These are phyloP conservation scores for Trapa incisa DNA, from an alignment of 345 rosid genomes.

Conservation along the genomic window DNA sequence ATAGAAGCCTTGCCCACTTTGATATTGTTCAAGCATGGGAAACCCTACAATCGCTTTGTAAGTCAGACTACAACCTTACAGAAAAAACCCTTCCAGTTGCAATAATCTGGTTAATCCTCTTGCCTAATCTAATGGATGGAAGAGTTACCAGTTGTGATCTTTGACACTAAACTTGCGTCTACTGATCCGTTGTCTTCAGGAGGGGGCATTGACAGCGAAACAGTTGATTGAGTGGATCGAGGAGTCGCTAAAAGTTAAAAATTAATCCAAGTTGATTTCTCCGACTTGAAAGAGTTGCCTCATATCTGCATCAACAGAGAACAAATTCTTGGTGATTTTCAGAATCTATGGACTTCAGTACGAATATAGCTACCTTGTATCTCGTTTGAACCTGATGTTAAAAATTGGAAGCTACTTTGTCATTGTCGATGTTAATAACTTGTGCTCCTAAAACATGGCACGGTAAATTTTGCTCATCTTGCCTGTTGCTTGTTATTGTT, in stretches of 20 bases:
- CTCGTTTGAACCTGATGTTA: too few relatives aligned
- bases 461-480: too few relatives aligned
- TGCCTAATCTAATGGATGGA: neutral
- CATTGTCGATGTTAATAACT: too few relatives aligned
- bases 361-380: too few relatives aligned
- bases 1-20: slow-evolving; percentile 83
- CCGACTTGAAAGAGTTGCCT: neutral
- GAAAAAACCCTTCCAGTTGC: neutral
- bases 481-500: too few relatives aligned
- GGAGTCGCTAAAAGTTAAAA: slow-evolving; percentile 49
- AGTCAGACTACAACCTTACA: slow-evolving; percentile 17
- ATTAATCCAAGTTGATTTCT: slow-evolving; percentile 24
- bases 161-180: neutral
- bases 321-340: neutral
- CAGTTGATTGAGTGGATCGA: slow-evolving; percentile 57
- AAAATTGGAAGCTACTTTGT: too few relatives aligned
- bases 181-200: slow-evolving; percentile 25
- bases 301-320: neutral
- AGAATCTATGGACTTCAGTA: neutral
- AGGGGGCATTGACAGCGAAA: slow-evolving; percentile 67
- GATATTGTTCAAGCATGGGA: slow-evolving; percentile 73
- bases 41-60: slow-evolving; percentile 79
- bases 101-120: neutral
- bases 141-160: neutral
- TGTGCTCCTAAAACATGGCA: too few relatives aligned